phyloP scores from a whole-genome alignment of 31 red algal genomes.

The Endocladia muricata region DNA sequence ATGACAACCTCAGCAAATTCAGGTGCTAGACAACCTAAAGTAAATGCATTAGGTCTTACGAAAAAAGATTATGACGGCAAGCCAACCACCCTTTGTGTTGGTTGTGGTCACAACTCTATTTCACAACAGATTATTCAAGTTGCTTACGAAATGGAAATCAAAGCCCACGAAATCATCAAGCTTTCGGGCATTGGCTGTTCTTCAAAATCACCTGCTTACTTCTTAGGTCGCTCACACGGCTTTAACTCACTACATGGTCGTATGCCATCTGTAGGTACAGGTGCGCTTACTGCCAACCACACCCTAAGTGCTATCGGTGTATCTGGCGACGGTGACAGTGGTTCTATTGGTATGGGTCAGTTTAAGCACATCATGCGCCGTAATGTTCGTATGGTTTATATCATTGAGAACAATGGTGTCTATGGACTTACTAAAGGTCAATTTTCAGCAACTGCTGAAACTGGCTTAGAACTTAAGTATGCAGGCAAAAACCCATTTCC shows the following conservation, averaged over 20 bases:
- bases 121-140: no score
- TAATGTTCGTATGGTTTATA: neutral
- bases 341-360: neutral
- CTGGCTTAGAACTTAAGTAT: neutral
- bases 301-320: neutral
- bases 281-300: neutral
- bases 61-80: no score
- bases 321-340: slow-evolving; percentile 1
- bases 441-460: slow-evolving; percentile 3
- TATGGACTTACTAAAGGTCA: slow-evolving; percentile 21
- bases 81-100: no score
- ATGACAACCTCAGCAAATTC: no score
- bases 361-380: neutral
- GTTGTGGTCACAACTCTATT: no score
- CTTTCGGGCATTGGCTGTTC: slow-evolving; percentile 3
- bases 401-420: neutral
- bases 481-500: neutral
- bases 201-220: neutral
- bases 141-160: no score
- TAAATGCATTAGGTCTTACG: no score
- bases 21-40: no score
- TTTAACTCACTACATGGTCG: slow-evolving; percentile 8
- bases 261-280: neutral
- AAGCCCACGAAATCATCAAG: no score
- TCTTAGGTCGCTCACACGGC: neutral